These are phyloP conservation scores for Aspergillus steynii DNA, from an alignment of 495 filamentous ascomycete species.

Conservation along the genomic window DNA sequence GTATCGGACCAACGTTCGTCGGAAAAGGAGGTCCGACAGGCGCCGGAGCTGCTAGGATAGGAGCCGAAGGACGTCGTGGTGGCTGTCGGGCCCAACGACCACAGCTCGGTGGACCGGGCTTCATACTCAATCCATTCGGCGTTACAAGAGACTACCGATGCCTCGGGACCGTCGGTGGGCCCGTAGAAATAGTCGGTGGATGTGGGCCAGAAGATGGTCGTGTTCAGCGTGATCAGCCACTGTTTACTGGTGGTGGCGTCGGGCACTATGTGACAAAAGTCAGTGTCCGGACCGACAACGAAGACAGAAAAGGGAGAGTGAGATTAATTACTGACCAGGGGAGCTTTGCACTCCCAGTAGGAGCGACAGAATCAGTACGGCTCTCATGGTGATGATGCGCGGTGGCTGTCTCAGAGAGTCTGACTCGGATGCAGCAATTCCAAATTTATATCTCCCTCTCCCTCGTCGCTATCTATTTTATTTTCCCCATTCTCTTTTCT, in stretches of 20 bases:
- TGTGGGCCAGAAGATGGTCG: conserved; percentile 31
- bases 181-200: conserved; percentile 31
- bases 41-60: conserved; percentile 21
- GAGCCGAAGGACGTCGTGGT: conserved; percentile 11
- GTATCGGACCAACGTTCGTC: conserved; percentile 13
- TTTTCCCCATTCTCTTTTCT: not conserved
- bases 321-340: not conserved
- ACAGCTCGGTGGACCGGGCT: conserved; percentile 13
- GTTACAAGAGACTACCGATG: conserved; percentile 25
- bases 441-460: not conserved
- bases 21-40: conserved; percentile 15
- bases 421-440: not conserved
- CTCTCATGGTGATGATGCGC: not conserved
- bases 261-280: not conserved
- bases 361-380: not conserved
- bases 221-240: conserved; percentile 26
- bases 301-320: not conserved
- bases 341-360: not conserved
- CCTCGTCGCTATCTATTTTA: not conserved
- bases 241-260: conserved; percentile 22
- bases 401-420: not conserved
- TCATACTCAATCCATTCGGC: conserved; percentile 26
- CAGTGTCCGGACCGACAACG: not conserved
- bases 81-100: conserved; percentile 19
- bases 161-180: conserved; percentile 24